Evolutionary conservation across 345 rosid genomes (phyloP), one percentile per base, ranked within the genome.

Genomic region (Syzygium aromaticum): DNA sequence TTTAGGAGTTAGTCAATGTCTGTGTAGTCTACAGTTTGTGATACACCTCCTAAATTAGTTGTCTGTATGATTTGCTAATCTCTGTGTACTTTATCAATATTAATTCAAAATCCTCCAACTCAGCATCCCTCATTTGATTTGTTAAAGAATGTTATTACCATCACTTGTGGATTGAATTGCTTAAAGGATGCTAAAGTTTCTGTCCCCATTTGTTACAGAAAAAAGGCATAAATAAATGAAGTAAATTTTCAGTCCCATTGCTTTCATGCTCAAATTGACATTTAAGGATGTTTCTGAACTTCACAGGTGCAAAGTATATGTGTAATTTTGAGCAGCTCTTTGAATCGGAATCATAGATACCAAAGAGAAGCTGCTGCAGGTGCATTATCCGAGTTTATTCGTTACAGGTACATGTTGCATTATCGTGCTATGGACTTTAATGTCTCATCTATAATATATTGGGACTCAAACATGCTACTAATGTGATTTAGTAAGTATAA

Each of bases 351-450:
- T 83, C 95, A 95, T 90, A 94, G 91, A 82, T 94, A 92, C 90
- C 98, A 94, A 89, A 93, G 98, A 92, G 98, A 97, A 93, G 98
- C 98, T 90, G 98, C 99, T 77, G 98, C 98, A 30, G 99, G 98
- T 33, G 98, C 99, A 85, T 89, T 97, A 86, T 97, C 99, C 63
- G 99, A 96, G 93, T 96, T 97, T 90, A 93, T 96, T 80, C 94
- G 93, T 87, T 93, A 95, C 89, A 95, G 99, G 99, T 97, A 94
- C 30, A 84, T 11, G 43, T 54, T 43, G 30, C 30, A 17, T 56
- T 80, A 43, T 85, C 14, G 16, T 51, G 7, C 59, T 52, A 43
- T 84, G 54, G 80, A 33, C 67, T 28, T 84, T 52, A 52, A 30
- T 2, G 2, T 84, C 49, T 19, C 46, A 67, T 33, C 46, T 17